Conservation (phyloP, 208 protist genomes). For the Leptomonas pyrrhocoris region DNA sequence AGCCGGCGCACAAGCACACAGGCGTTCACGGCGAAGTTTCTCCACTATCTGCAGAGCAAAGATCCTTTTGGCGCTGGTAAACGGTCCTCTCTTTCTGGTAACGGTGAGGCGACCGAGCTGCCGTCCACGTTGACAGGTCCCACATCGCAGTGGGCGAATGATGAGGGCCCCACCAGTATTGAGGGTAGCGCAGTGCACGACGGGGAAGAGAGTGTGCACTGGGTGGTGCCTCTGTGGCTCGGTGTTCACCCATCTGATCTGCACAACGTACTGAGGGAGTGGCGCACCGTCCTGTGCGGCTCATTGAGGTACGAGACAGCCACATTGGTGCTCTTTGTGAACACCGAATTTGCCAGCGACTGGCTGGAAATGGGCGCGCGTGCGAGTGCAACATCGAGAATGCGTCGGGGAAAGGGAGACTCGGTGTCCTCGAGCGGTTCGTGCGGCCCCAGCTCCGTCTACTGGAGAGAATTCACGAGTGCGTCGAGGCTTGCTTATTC, state of each 20-base stretch:
- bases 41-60: neutral
- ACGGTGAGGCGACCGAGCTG: no score
- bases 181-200: neutral
- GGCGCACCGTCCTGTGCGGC: slow-evolving; percentile 12
- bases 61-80: neutral
- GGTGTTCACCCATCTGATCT: neutral
- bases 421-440: neutral
- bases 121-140: no score
- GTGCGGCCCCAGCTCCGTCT: no score
- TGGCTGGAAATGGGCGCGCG: neutral
- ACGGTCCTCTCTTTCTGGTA: neutral
- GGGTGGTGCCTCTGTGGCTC: slow-evolving; percentile 31
- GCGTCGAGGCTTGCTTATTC: neutral
- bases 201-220: slow-evolving; percentile 9
- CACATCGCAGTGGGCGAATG: no score
- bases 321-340: slow-evolving; percentile 11
- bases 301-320: neutral
- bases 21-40: slow-evolving; percentile 13
- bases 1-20: neutral
- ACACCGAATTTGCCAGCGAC: neutral
- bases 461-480: neutral
- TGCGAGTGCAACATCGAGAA: no score
- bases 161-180: no score
- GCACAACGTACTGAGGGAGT: slow-evolving; percentile 4
- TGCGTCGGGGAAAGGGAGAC: neutral